Evolutionary conservation across 768 basidiomycete genomes (phyloP).

Genomic region (Auriscalpium microsporum): DNA sequence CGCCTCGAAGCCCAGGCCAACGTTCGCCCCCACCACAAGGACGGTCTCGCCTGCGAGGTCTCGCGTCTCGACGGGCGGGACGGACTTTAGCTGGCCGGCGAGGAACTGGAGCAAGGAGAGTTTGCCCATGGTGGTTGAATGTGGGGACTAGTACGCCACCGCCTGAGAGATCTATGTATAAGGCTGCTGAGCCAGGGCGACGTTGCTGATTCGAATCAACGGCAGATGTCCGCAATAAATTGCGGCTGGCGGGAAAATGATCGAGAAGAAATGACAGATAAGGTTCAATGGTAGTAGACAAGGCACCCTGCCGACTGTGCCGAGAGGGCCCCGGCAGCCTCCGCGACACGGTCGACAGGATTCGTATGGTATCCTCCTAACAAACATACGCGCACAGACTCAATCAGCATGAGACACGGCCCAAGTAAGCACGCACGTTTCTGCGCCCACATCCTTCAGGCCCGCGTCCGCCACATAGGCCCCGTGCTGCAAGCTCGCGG

Average conservation of each 20-base stretch:
- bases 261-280: no score
- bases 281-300: no score
- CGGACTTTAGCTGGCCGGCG: conserved; percentile 1
- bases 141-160: no score
- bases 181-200: no score
- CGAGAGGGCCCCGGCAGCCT: no score
- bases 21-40: conserved; percentile 13
- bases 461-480: neutral
- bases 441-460: neutral
- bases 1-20: conserved; percentile 12
- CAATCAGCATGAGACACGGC: neutral
- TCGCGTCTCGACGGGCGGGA: conserved; percentile 1
- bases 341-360: neutral
- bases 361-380: neutral
- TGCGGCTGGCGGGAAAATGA: no score
- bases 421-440: neutral
- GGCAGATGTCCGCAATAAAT: no score
- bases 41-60: conserved; percentile 14
- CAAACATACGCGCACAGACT: neutral
- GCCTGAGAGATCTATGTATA: no score
- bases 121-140: conserved; percentile 5
- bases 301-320: no score
- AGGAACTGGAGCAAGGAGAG: conserved; percentile 1
- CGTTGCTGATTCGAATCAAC: no score
- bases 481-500: neutral